Conservation (phyloP, 306 rosid genomes). For the Cucurbita moschata region DNA sequence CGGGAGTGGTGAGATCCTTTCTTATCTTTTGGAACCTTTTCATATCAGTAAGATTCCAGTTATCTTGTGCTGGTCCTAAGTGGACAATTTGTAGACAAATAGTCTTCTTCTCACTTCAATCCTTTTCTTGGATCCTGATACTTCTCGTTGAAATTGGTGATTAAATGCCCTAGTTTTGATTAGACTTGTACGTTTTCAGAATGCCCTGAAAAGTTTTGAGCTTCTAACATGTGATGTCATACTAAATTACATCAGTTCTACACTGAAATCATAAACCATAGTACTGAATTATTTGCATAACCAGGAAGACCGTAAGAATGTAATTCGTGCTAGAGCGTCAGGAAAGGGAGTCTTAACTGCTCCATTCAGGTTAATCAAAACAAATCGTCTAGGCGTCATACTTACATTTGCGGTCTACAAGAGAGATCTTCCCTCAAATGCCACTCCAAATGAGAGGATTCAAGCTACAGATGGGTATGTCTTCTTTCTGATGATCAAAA, state of each 20-base stretch:
- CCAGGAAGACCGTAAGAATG: slow-evolving; percentile 84
- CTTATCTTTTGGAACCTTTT: slow-evolving; percentile 3
- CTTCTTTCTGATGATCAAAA: not conserved
- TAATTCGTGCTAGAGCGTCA: slow-evolving; percentile 77
- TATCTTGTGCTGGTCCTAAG: slow-evolving; percentile 2
- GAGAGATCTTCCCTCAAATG: slow-evolving; percentile 75
- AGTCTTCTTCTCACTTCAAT: not conserved
- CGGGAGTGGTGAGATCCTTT: slow-evolving; percentile 58
- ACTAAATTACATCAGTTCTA: not conserved
- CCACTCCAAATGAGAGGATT: slow-evolving; percentile 76
- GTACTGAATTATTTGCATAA: not conserved
- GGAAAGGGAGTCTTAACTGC: slow-evolving; percentile 96
- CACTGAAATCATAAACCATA: not conserved
- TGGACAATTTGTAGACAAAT: not conserved
- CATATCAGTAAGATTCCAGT: not conserved
- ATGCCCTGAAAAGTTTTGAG: not conserved
- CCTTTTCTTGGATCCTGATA: not conserved
- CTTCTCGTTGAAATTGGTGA: not conserved
- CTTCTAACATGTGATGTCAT: not conserved
- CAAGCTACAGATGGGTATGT: slow-evolving; percentile 88
- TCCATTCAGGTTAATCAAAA: slow-evolving; percentile 73
- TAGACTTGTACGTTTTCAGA: not conserved
- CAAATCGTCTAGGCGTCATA: slow-evolving; percentile 88
- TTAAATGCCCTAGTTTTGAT: not conserved
- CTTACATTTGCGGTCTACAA: slow-evolving; percentile 92